phyloP scores from a whole-genome alignment of 2,329 filamentous ascomycete species.

The Hypoxylon sp. region DNA sequence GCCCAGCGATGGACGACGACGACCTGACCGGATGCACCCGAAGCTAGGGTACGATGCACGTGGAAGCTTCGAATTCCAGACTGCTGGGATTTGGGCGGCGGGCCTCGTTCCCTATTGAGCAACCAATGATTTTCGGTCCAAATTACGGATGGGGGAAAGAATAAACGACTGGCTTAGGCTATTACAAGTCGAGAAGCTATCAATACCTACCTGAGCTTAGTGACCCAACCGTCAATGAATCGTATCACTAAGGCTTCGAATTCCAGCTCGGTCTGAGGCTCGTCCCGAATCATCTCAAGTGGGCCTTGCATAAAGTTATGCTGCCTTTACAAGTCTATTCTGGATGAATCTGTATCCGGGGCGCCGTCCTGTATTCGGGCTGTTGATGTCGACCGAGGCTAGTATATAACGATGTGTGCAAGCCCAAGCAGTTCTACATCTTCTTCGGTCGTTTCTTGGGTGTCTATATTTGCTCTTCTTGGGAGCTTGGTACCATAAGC shows the following conservation, averaged over 20 bases:
- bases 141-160: background rate
- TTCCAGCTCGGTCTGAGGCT: constrained; percentile 2
- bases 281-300: background rate
- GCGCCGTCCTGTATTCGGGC: background rate
- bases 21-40: background rate
- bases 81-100: background rate
- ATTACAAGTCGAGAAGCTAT: constrained; percentile 4
- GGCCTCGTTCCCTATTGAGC: background rate
- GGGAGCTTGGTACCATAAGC: background rate
- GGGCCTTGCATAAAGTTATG: constrained; percentile 27
- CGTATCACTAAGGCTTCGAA: background rate
- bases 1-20: background rate
- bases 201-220: background rate
- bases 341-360: constrained; percentile 15
- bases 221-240: constrained; percentile 10
- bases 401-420: constrained; percentile 12
- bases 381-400: background rate
- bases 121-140: background rate
- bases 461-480: too few relatives aligned
- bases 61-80: constrained; percentile 7
- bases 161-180: background rate
- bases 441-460: too few relatives aligned
- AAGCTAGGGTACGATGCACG: background rate
- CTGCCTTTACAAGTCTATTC: background rate
- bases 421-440: background rate